phyloP scores from a whole-genome alignment of 352 stramenopile genomes.

The Globisporangium sylvaticum region DNA sequence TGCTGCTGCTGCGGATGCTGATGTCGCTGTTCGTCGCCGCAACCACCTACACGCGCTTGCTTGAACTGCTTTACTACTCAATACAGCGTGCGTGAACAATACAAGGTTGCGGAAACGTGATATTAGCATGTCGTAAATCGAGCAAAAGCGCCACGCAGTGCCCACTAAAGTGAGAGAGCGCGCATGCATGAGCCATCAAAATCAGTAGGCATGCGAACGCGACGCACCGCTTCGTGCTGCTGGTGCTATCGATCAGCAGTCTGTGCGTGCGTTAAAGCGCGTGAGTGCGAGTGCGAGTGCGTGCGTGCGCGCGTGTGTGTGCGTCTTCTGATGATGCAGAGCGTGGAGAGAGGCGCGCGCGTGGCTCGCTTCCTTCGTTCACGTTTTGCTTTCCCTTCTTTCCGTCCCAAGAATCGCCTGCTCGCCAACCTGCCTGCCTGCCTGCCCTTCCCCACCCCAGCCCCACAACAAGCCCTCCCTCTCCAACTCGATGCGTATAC shows the following conservation, averaged over 20 bases:
- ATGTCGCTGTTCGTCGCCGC: neutral
- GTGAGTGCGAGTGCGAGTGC: neutral
- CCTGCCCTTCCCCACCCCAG: neutral
- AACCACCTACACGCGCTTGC: neutral
- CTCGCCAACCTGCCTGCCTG: no score
- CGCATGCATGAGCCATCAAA: neutral
- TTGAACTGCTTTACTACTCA: neutral
- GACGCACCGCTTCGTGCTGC: slow-evolving; percentile 1
- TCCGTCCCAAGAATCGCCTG: slow-evolving; percentile 6
- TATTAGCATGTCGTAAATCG: neutral
- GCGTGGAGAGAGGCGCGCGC: slow-evolving; percentile 1
- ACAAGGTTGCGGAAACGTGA: no score
- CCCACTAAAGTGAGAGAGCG: neutral
- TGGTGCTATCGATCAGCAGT: neutral
- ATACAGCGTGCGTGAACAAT: no score
- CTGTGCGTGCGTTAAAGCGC: neutral
- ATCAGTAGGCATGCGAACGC: neutral
- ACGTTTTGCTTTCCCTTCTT: slow-evolving; percentile 1
- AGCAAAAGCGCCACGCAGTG: neutral
- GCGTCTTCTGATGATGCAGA: neutral
- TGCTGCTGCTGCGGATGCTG: neutral
- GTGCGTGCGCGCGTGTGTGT: neutral
- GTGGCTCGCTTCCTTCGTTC: slow-evolving; percentile 6
- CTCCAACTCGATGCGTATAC: neutral
- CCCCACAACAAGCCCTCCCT: neutral